phyloP scores from a whole-genome alignment of 2,329 filamentous ascomycete species.

The Daldinia sp. region DNA sequence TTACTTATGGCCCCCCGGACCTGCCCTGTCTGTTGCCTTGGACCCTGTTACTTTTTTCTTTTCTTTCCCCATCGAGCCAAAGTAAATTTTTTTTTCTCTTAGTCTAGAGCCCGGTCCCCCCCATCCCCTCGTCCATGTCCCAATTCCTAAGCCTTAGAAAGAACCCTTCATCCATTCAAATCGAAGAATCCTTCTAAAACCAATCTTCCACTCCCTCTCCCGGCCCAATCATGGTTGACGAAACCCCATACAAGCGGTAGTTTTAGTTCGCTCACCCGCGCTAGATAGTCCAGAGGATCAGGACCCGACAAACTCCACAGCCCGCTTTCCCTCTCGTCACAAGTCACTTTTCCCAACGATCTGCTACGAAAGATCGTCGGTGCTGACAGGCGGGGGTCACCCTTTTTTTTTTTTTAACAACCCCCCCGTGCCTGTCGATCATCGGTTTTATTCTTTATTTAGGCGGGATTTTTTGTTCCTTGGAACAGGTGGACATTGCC shows the following conservation, averaged over 20 bases:
- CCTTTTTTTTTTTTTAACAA: too few species aligned
- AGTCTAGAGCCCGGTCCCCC: too few species aligned
- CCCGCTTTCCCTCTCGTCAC: background rate
- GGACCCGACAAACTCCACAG: slow-evolving; percentile 1
- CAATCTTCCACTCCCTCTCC: too few species aligned
- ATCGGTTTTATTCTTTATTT: slow-evolving; percentile 13
- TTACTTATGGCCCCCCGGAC: background rate
- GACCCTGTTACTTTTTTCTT: slow-evolving; percentile 5
- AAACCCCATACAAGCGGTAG: background rate
- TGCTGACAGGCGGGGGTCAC: background rate
- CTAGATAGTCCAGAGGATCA: too few species aligned
- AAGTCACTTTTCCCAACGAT: slow-evolving; percentile 14
- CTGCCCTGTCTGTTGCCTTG: background rate
- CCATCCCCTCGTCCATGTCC: background rate
- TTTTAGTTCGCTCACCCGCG: background rate
- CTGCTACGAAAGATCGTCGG: background rate
- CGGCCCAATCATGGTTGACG: background rate
- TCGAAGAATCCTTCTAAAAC: slow-evolving; percentile 10
- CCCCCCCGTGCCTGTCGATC: slow-evolving; percentile 33
- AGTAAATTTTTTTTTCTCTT: background rate
- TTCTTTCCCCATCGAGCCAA: background rate
- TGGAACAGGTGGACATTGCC: background rate
- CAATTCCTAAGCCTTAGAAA: background rate
- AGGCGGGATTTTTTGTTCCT: slow-evolving; percentile 4
- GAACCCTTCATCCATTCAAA: background rate